A percentile compares a stretch with the other conserved stretches of the same genome.
These are phyloP conservation scores for Erysiphe pulchra DNA, from an alignment of 2,329 filamentous ascomycete genomes.

Conservation along the genomic window DNA sequence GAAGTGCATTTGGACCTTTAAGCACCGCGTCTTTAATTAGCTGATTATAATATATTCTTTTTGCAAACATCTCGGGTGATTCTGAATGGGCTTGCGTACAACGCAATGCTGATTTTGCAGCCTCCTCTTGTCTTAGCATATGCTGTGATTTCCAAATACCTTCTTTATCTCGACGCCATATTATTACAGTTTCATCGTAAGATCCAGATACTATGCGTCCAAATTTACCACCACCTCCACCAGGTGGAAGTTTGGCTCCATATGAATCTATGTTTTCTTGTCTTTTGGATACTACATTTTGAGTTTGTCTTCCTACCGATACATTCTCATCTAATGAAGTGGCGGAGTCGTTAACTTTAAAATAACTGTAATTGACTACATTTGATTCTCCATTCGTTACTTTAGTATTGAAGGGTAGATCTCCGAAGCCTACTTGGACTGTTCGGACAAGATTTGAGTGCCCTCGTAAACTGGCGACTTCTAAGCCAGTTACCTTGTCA, in stretches of 20 bases:
- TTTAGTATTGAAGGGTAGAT: conserved; percentile 54
- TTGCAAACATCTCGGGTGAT: conserved; percentile 13
- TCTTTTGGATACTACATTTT: conserved; percentile 39
- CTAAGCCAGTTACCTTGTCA: conserved; percentile 59
- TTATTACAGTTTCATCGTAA: conserved; percentile 85
- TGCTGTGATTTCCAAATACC: conserved; percentile 66
- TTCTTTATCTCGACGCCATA: conserved; percentile 71
- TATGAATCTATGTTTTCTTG: conserved; percentile 55
- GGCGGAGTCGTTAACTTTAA: conserved; percentile 28
- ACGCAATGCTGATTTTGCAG: conserved; percentile 22
- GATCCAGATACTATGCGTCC: conserved; percentile 91
- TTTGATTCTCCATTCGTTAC: conserved; percentile 50
- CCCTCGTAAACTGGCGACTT: conserved; percentile 66
- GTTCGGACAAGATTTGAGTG: conserved; percentile 75
- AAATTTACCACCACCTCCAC: conserved; percentile 70
- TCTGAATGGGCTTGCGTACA: conserved; percentile 1
- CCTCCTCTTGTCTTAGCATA: conserved; percentile 49
- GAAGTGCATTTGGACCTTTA: conserved; percentile 21
- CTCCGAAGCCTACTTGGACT: conserved; percentile 82
- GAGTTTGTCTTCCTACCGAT: conserved; percentile 15
- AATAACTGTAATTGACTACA: conserved; percentile 47
- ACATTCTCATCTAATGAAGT: conserved; percentile 13
- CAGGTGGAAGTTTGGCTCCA: conserved; percentile 70
- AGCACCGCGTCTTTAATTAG: conserved; percentile 28
- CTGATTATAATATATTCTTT: conserved; percentile 18